Evolutionary conservation across 345 rosid species (phyloP).

Genomic region (Aquilaria yunnanensis): DNA sequence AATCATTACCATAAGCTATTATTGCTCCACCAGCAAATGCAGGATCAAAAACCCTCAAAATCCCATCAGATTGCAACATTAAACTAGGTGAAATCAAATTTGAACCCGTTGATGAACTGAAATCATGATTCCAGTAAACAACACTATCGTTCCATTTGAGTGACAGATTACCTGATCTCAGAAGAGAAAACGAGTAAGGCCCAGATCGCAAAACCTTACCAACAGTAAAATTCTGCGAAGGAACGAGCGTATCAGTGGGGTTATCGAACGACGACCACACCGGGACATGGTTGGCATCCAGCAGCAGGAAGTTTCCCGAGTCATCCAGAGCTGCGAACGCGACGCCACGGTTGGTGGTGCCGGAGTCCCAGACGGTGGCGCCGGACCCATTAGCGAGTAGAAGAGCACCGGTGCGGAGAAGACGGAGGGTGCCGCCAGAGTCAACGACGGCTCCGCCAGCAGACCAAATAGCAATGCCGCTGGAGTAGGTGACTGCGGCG

Average conservation of each 20-base stretch:
- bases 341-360: constrained; percentile 35
- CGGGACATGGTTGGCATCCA: constrained; percentile 16
- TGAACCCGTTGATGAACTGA: constrained; percentile 34
- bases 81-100: constrained; percentile 37
- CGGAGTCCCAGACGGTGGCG: constrained; percentile 47
- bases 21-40: constrained; percentile 14
- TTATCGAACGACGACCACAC: constrained; percentile 60
- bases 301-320: constrained; percentile 38
- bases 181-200: constrained; percentile 40
- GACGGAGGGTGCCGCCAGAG: constrained; percentile 36
- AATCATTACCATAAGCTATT: constrained; percentile 36
- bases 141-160: constrained; percentile 33
- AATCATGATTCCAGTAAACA: constrained; percentile 40
- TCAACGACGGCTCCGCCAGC: constrained; percentile 38
- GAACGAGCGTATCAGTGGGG: constrained; percentile 51
- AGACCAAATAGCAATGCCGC: constrained; percentile 45
- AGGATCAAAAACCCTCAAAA: constrained; percentile 24
- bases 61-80: constrained; percentile 28
- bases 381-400: constrained; percentile 50
- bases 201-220: constrained; percentile 38
- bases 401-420: constrained; percentile 43
- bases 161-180: constrained; percentile 34
- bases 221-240: constrained; percentile 39
- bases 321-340: constrained; percentile 39
- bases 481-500: constrained; percentile 36